Base-by-base conservation (phyloP, 2,329 filamentous ascomycete genomes). In the Fusarium falciforme region DNA sequence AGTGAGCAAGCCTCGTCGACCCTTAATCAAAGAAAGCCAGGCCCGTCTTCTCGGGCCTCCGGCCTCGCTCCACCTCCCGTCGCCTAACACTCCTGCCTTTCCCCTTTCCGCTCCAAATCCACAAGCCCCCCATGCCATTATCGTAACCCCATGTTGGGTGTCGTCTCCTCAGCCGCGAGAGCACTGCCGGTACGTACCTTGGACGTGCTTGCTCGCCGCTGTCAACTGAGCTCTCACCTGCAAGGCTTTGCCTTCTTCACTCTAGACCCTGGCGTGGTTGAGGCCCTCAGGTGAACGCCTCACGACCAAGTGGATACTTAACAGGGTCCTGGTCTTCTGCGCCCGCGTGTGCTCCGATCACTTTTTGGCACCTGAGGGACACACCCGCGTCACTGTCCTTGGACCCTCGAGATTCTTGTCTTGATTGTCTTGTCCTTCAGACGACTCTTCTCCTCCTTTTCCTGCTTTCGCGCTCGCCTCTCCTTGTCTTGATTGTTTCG, bases 21-120 rank as follows among this genome's bases (percentile, higher is more conserved):
- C 77, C 77, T 78, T 78, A 78, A 78, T 78, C 77, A 78, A 78
- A 77, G 66, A 66, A 61, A 76, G 67, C 67, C 70, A 78, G 75
- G 76, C 69, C 76, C 76, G 61, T 68, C 71, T 67, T 77, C 75
- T 76, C 72, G 74, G 76, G 70, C 74, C 71, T 69, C 69, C 67
- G 67, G 64, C 65, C 66, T 74, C 62, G 62, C 68, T 76, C 77
- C 77, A 78, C 77, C 76, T 73, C 73, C 77, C 75, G 73, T 61
- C 64, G 66, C 72, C 66, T 64, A 76, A 68, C 66, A 67, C 67
- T 58, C 66, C 31, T 64, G 66, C 75, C 58, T 68, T 75, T 73
- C 64, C 68, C 52, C 62, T 58, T 73, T 68, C 52, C 33, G 61
- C 42, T 71, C 65, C 67, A 54, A 72, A 64, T 71, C 68, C 67